Base-by-base conservation (phyloP, 306 rosid species). In the Lablab purpureus region DNA sequence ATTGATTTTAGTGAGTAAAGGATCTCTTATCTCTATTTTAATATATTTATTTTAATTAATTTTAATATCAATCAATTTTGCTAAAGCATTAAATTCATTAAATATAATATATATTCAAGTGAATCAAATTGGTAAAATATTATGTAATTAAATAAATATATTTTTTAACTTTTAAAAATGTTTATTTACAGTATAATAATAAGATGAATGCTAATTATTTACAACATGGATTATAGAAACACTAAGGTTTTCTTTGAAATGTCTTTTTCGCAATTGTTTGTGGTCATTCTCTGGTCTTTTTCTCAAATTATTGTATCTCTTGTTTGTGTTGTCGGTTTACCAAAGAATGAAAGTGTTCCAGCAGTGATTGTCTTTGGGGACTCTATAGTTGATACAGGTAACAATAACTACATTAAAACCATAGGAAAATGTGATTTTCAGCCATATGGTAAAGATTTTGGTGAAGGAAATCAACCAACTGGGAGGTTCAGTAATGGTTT, bases 401-500 rank as follows among this genome's bases (percentile, higher is more conserved):
- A 91, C 79, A 93, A 93, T 76, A 87, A 89, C 80, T 41, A 84
- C 22, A 23, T 93, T 65, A 74, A n/a, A 23, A 93, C 97, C 10
- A 8, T 81, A 2, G 2, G 22, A 34, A 88, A 89, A 67, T 83
- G 95, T 75, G 67, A 93, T 47, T 93, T 93, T 84, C 80, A 50
- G 40, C 97, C 98, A 5, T 93, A 93, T 73, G 97, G 97, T 28
- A 80, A 80, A 76, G 90, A 93, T 75, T 91, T 86, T 58, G 55
- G 18, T 3, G 85, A 73, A 65, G 85, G 87, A 74, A 68, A 41
- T 27, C 77, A 22, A 36, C 87, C 93, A 50, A 90, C 93, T 0
- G 94, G 94, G 8, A 83, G 97, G 56, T 93, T 91, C 56, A 81
- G 91, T 82, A 90, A 91, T 75, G 98, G 93, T 22, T 84, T 85